phyloP scores from a whole-genome alignment of 169 alveolate species.

The Ichthyophthirius multifiliis region DNA sequence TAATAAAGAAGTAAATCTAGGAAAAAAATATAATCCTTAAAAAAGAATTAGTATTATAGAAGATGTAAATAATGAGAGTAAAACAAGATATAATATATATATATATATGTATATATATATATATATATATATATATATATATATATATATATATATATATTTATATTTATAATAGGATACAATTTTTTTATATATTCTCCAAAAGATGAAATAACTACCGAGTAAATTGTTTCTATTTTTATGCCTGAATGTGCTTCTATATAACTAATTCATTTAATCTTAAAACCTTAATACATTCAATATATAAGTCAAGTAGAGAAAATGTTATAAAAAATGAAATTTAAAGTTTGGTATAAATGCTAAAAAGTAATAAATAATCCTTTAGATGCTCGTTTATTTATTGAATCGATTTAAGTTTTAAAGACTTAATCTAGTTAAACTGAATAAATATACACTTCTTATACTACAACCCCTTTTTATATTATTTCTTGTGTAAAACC shows the following conservation, averaged over 20 bases:
- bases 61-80: constrained; percentile 35
- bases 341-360: constrained; percentile 2
- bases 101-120: no score
- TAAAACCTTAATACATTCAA: constrained; percentile 17
- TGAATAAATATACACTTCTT: neutral
- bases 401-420: neutral
- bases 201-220: constrained; percentile 34
- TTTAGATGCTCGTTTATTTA: neutral
- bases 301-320: neutral
- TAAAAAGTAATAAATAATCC: neutral
- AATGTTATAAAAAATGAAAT: constrained; percentile 12
- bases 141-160: neutral
- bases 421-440: neutral
- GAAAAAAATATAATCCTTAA: neutral
- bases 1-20: neutral
- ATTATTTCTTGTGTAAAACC: constrained; percentile 23
- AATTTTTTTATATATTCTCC: constrained; percentile 24
- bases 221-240: constrained; percentile 22
- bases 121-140: no score
- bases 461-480: neutral
- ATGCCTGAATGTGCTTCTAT: constrained; percentile 31
- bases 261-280: constrained; percentile 6
- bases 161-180: neutral
- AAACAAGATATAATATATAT: neutral
- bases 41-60: neutral